Percentiles rank a stretch among this genome's conserved stretches.
phyloP scores from a whole-genome alignment of 2,329 filamentous ascomycete species.

The Pestalotiopsis sp. region DNA sequence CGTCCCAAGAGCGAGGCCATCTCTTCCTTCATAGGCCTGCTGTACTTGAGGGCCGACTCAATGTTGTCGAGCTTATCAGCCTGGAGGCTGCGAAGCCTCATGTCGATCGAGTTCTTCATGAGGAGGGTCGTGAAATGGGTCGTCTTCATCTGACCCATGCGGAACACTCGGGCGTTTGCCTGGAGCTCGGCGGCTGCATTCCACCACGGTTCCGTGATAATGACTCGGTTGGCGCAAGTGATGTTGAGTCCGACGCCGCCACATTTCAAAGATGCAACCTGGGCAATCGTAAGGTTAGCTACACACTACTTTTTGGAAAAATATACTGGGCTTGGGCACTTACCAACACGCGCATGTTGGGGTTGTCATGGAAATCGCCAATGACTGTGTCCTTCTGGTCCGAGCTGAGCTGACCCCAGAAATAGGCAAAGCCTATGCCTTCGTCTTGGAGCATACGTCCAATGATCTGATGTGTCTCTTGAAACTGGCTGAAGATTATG shows the following conservation, averaged over 20 bases:
- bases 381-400: no score
- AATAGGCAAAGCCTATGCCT: slow-evolving; percentile 39
- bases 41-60: slow-evolving; percentile 17
- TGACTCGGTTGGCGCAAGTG: slow-evolving; percentile 51
- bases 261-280: slow-evolving; percentile 34
- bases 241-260: slow-evolving; percentile 44
- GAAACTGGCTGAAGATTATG: slow-evolving; percentile 9
- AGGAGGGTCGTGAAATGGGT: slow-evolving; percentile 62
- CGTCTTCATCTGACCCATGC: slow-evolving; percentile 65
- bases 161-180: slow-evolving; percentile 60
- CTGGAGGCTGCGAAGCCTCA: slow-evolving; percentile 29
- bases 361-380: no score
- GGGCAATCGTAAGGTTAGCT: no score
- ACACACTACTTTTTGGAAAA: no score
- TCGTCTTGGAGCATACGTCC: slow-evolving; percentile 36
- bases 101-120: slow-evolving; percentile 59
- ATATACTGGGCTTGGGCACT: no score
- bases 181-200: slow-evolving; percentile 65
- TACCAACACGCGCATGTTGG: no score
- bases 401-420: slow-evolving; percentile 18
- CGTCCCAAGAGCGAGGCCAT: not conserved
- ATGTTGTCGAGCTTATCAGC: slow-evolving; percentile 23
- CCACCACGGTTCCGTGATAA: slow-evolving; percentile 63
- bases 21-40: not conserved
- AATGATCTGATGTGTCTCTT: slow-evolving; percentile 24